Base-by-base conservation (phyloP, 1,284 basidiomycete genomes). In the Ustilago curta region DNA sequence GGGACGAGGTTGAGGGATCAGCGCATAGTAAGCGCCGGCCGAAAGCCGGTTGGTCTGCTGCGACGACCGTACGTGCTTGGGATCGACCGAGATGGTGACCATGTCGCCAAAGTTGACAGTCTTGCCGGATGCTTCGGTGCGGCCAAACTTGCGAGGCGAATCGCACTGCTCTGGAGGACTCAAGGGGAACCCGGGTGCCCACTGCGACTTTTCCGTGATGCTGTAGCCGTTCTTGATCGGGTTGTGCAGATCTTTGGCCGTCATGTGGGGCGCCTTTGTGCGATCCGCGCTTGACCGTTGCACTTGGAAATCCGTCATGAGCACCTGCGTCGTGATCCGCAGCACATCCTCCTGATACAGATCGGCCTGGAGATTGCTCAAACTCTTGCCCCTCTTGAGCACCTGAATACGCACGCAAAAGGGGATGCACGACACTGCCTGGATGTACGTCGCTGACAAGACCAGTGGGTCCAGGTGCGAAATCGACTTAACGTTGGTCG, bases 281-380 rank as follows among this genome's bases (percentile, higher is more conserved):
- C 47, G 19, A 9, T 66, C 64, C 2, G 70, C 70, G 3, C 45
- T 21, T 31, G 31, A n/a, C 40, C 61, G 54, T 23, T 67, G 67
- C 4, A 45, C 21, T 0, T 1, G 35, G 29, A 77, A 77, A 32
- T 68, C 49, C 14, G 75, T 70, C 66, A 77, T 62, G 6, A 73
- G 25, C 40, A 74, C 42, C 42, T 77, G 75, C 11, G 62, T 54
- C 18, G 66, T 70, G 29, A 73, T 73, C 2, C 75, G 21, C 49
- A 67, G 11, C 16, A 27, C 12, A 0, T 35, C 63, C 7, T 74
- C 60, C 44, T 77, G 75, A 18, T 27, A 60, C 27, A 77, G 23
- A 5, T 75, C 72, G 4, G 70, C 75, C 29, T 74, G 67, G 27
- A 77, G 19, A 14, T 77, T 74, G n/a, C 42, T 47, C n/a, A 77